phyloP scores from a whole-genome alignment of 1,284 basidiomycete species.

The Retiboletus fuscus region DNA sequence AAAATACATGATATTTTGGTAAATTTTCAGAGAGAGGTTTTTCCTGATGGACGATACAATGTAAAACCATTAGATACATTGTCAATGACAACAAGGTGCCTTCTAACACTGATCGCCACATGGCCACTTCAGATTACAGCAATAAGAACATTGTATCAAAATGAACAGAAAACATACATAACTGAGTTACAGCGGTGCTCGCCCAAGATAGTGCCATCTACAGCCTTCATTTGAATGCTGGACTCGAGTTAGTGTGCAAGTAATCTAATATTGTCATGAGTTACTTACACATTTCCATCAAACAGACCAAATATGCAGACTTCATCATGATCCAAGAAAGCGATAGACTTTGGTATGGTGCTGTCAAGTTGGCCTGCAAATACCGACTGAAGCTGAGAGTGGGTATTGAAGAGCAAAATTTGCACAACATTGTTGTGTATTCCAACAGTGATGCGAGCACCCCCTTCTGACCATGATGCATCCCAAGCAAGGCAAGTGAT shows the following conservation, averaged over 20 bases:
- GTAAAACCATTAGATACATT: background rate
- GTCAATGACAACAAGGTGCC: background rate
- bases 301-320: background rate
- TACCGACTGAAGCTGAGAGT: background rate
- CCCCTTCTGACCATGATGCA: background rate
- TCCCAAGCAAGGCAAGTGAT: background rate
- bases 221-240: background rate
- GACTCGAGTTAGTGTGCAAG: background rate
- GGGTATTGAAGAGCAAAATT: background rate
- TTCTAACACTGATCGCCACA: no score
- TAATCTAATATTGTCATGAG: background rate
- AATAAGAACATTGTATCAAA: background rate
- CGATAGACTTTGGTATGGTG: background rate
- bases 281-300: slow-evolving; percentile 1
- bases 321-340: background rate
- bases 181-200: background rate
- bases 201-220: background rate
- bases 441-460: background rate
- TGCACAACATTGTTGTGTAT: background rate
- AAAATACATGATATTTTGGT: no score
- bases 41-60: background rate
- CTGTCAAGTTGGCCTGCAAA: background rate
- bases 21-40: no score
- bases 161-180: background rate
- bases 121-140: no score